These are phyloP conservation scores for Dipteronia dyeriana DNA, from an alignment of 345 rosid species.

Conservation along the genomic window DNA sequence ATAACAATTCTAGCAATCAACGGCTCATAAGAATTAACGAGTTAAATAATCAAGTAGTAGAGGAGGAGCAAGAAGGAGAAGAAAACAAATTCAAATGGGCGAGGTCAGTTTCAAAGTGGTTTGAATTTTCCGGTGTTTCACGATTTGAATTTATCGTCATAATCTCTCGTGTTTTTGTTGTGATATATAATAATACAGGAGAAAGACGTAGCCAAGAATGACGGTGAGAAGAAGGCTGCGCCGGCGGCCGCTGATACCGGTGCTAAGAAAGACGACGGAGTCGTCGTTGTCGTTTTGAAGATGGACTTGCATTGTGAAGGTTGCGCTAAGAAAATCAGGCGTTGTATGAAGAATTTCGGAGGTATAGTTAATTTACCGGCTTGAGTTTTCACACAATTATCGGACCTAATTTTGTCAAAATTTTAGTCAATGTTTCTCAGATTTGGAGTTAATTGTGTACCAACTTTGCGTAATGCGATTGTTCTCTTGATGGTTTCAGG, in stretches of 20 bases:
- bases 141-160: not conserved
- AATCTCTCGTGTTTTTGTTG: too few species aligned
- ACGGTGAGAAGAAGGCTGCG: conserved; percentile 51
- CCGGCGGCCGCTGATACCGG: conserved; percentile 37
- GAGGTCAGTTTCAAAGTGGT: conserved; percentile 43
- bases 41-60: not conserved
- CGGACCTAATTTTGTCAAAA: not conserved
- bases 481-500: conserved; percentile 40
- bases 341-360: conserved; percentile 36
- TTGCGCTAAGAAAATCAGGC: conserved; percentile 74
- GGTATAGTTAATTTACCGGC: conserved; percentile 37
- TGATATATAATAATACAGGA: conserved; percentile 19
- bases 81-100: conserved; percentile 32
- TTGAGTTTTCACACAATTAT: too few species aligned
- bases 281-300: conserved; percentile 54
- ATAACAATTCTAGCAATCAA: not conserved
- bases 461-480: not conserved
- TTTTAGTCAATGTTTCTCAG: not conserved
- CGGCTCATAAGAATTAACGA: not conserved
- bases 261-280: conserved; percentile 48
- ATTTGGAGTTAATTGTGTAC: not conserved
- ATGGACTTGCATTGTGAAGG: conserved; percentile 88
- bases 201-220: conserved; percentile 43
- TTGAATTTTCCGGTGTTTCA: too few species aligned
- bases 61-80: not conserved